A percentile compares a stretch with the other conserved stretches of the same genome.
phyloP scores from a whole-genome alignment of 1,139 yeast species.

The Yamadazyma mexicana region DNA sequence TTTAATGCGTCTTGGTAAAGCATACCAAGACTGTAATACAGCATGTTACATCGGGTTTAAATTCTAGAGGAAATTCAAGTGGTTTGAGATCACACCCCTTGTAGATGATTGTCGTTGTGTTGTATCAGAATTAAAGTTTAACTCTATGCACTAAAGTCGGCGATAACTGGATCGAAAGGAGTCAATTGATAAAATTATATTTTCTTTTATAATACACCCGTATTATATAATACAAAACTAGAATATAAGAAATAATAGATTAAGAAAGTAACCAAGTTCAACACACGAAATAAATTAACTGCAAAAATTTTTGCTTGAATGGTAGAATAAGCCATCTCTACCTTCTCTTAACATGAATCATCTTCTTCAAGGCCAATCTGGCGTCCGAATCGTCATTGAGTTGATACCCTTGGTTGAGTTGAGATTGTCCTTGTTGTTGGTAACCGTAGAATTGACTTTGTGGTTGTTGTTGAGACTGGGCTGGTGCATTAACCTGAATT shows the following conservation, averaged over 20 bases:
- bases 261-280: neutral
- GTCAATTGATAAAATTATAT: no score
- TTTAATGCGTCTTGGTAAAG: no score
- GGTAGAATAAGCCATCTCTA: no score
- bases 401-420: conserved; percentile 5
- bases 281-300: neutral
- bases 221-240: conserved; percentile 4
- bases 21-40: no score
- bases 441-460: conserved; percentile 4
- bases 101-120: no score
- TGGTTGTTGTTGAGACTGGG: conserved; percentile 2
- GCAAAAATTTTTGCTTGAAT: neutral
- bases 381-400: conserved; percentile 40
- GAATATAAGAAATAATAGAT: no score
- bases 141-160: neutral
- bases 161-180: no score
- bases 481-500: conserved; percentile 6
- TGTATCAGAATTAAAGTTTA: neutral
- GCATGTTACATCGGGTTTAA: no score
- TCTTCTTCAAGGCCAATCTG: conserved; percentile 40
- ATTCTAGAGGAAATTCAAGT: no score
- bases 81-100: no score
- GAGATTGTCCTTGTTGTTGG: conserved; percentile 5
- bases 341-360: conserved; percentile 36
- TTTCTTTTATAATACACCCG: conserved; percentile 4